These are phyloP conservation scores for Arthrobotrys sphaeroides DNA, from an alignment of 2,329 filamentous ascomycete genomes.

Conservation along the genomic window DNA sequence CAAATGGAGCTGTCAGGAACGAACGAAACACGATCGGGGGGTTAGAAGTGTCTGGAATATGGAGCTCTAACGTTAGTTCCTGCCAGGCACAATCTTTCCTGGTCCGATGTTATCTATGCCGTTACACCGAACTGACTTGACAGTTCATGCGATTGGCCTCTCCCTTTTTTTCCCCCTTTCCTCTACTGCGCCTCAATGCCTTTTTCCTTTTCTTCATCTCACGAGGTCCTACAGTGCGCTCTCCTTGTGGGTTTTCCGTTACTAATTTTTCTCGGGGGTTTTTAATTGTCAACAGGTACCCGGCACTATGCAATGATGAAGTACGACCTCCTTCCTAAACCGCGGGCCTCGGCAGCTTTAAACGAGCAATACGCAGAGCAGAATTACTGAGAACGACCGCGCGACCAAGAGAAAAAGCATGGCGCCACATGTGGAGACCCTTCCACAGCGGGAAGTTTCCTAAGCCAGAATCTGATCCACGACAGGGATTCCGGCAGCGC, in stretches of 20 bases:
- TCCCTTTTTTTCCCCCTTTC: background rate
- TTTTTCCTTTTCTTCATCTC: background rate
- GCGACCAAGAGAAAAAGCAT: background rate
- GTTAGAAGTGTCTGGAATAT: background rate
- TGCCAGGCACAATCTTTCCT: slow-evolving; percentile 16
- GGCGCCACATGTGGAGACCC: slow-evolving; percentile 23
- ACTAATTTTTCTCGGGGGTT: slow-evolving; percentile 40
- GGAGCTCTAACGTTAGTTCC: slow-evolving; percentile 9
- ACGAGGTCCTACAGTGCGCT: background rate
- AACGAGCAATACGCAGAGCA: slow-evolving; percentile 22
- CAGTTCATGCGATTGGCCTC: background rate
- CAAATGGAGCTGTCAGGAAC: background rate
- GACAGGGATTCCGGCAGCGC: slow-evolving; percentile 39
- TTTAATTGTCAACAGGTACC: slow-evolving; percentile 37
- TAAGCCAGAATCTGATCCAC: slow-evolving; percentile 44
- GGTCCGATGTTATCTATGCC: slow-evolving; percentile 15
- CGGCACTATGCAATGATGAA: slow-evolving; percentile 26
- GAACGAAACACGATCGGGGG: background rate
- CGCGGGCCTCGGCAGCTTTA: slow-evolving; percentile 35
- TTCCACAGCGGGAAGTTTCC: slow-evolving; percentile 48
- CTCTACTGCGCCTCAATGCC: background rate
- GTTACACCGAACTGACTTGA: background rate
- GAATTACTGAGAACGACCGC: slow-evolving; percentile 4
- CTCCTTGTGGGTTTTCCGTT: slow-evolving; percentile 4
- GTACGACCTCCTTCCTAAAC: slow-evolving; percentile 41